Conservation (phyloP, 495 filamentous ascomycete genomes). For the Daldinia decipiens region DNA sequence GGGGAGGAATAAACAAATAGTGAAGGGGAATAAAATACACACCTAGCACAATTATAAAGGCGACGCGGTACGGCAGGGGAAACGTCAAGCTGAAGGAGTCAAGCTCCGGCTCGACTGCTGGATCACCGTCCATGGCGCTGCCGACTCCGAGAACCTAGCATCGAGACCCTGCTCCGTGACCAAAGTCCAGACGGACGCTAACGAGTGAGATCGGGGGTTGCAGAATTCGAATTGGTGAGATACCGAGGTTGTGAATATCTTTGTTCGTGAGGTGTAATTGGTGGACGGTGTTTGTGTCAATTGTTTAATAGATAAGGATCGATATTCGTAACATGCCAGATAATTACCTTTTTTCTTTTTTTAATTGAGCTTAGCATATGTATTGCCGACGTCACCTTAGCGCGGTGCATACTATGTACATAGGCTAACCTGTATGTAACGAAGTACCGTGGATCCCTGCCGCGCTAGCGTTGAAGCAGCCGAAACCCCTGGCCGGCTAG, state of each 20-base stretch:
- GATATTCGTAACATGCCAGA: slow-evolving; percentile 33
- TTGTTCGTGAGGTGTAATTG: slow-evolving; percentile 7
- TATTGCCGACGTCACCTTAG: slow-evolving; percentile 40
- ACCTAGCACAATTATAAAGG: slow-evolving; percentile 83
- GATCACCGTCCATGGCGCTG: slow-evolving; percentile 79
- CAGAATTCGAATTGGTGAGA: slow-evolving; percentile 5
- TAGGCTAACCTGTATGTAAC: slow-evolving; percentile 1
- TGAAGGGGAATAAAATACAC: slow-evolving; percentile 37
- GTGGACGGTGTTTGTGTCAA: no score
- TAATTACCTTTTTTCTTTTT: slow-evolving; percentile 21
- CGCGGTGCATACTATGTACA: not conserved
- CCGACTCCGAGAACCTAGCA: slow-evolving; percentile 21
- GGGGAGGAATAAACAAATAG: no score
- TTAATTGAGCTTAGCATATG: slow-evolving; percentile 11
- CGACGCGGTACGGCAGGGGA: slow-evolving; percentile 86
- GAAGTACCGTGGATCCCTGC: slow-evolving; percentile 24
- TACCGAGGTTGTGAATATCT: not conserved
- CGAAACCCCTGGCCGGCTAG: slow-evolving; percentile 15
- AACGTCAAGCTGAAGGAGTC: slow-evolving; percentile 86
- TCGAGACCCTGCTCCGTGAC: slow-evolving; percentile 21
- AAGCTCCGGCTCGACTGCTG: slow-evolving; percentile 79
- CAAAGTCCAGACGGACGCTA: not conserved
- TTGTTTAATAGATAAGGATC: not conserved
- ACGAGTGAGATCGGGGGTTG: slow-evolving; percentile 2
- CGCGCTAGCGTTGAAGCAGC: slow-evolving; percentile 17